Evolutionary conservation across 257 asterid genomes (phyloP).

Genomic region (Nicotiana noctiflora): DNA sequence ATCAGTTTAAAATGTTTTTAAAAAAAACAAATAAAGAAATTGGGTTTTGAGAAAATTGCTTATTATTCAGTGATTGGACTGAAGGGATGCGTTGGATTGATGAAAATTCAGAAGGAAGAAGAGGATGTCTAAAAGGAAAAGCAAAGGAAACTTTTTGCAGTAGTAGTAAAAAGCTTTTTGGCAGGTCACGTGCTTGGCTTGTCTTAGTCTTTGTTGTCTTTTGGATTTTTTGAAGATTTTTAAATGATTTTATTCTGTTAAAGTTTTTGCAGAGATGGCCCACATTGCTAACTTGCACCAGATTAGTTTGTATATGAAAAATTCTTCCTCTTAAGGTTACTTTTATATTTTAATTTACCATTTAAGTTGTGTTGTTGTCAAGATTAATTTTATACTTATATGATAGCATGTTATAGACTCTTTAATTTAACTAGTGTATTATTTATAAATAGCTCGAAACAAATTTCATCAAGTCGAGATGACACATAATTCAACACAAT

Average conservation of each 20-base stretch:
- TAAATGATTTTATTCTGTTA: constrained; percentile 34
- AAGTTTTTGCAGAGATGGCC: constrained; percentile 32
- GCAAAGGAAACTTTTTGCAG: constrained; percentile 10
- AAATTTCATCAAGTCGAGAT: too few species aligned
- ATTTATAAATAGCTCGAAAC: too few species aligned
- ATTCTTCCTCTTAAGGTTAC: too few species aligned
- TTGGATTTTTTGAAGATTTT: constrained; percentile 19
- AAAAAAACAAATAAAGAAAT: neutral
- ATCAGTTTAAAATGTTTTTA: neutral
- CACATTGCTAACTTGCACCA: constrained; percentile 3
- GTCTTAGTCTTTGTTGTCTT: constrained; percentile 59
- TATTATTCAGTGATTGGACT: constrained; percentile 41
- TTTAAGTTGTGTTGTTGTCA: too few species aligned
- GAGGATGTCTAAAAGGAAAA: neutral
- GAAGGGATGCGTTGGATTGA: constrained; percentile 59
- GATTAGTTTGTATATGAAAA: neutral
- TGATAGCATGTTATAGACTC: too few species aligned
- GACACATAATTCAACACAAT: too few species aligned
- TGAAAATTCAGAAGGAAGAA: constrained; percentile 38
- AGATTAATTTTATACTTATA: too few species aligned
- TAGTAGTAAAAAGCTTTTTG: constrained; percentile 19
- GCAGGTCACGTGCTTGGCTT: constrained; percentile 88
- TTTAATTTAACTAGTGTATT: too few species aligned
- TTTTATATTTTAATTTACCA: too few species aligned
- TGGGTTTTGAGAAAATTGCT: constrained; percentile 16